These are phyloP conservation scores for Sclerotinia spermophila DNA, from an alignment of 2,329 filamentous ascomycete genomes.

Conservation along the genomic window DNA sequence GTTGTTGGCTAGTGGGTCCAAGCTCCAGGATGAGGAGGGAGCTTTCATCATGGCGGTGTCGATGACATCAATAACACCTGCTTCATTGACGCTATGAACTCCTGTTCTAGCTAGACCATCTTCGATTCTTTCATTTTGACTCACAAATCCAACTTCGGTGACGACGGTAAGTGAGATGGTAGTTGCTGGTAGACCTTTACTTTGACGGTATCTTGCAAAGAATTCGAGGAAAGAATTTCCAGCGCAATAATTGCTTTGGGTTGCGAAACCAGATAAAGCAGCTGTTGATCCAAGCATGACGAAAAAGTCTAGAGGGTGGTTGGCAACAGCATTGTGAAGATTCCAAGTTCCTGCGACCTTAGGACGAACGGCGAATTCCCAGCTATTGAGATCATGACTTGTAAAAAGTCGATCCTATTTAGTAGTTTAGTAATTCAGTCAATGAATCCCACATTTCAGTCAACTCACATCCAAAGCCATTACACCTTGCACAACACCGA, in stretches of 20 bases:
- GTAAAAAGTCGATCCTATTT: conserved; percentile 11
- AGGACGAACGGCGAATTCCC: conserved; percentile 29
- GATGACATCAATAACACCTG: conserved; percentile 24
- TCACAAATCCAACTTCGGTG: conserved; percentile 37
- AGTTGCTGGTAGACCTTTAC: conserved; percentile 30
- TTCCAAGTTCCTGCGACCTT: conserved; percentile 35
- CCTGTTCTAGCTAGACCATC: conserved; percentile 17
- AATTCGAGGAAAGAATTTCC: conserved; percentile 40
- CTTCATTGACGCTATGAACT: conserved; percentile 23
- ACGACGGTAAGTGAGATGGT: conserved; percentile 38
- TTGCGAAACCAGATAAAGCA: conserved; percentile 35
- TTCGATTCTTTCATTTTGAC: conserved; percentile 32
- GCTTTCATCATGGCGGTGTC: conserved; percentile 24
- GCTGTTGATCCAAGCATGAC: conserved; percentile 35
- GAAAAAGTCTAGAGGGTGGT: conserved; percentile 39
- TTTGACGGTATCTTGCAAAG: conserved; percentile 33
- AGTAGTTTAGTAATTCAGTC: neutral
- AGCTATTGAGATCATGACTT: neutral
- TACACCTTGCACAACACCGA: conserved; percentile 19
- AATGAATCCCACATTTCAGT: neutral
- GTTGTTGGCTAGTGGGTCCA: conserved; percentile 1
- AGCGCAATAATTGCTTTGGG: conserved; percentile 41
- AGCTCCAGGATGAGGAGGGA: neutral
- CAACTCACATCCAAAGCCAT: conserved; percentile 21
- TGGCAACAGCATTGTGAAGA: conserved; percentile 21